These are phyloP conservation scores for Eucalyptus paniculata DNA, from an alignment of 345 rosid genomes.

Conservation along the genomic window DNA sequence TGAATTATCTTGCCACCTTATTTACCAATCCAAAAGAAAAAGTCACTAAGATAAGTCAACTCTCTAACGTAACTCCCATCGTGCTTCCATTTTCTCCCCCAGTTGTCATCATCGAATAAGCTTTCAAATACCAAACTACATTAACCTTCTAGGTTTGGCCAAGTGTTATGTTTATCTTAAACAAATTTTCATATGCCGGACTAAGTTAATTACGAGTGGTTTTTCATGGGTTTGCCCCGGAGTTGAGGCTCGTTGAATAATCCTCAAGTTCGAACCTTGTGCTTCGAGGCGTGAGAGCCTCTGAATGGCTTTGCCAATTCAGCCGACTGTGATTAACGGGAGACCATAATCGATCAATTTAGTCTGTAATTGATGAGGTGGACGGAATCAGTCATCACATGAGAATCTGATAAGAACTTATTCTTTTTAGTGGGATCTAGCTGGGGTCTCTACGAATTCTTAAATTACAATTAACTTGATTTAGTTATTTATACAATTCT, in stretches of 20 bases:
- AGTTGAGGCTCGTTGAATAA: background rate
- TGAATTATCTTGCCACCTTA: background rate
- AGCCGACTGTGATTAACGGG: accelerated
- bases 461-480: background rate
- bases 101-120: background rate
- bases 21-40: background rate
- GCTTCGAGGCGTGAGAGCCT: background rate
- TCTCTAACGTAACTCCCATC: background rate
- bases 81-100: background rate
- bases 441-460: background rate
- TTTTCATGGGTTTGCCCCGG: background rate
- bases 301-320: background rate
- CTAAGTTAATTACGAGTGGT: background rate
- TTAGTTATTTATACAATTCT: background rate
- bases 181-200: background rate
- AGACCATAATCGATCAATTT: background rate
- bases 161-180: background rate
- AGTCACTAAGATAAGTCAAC: background rate
- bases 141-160: background rate
- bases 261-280: background rate
- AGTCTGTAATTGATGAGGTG: accelerated
- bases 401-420: background rate
- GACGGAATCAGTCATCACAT: accelerated
- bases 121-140: background rate
- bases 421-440: background rate